These are phyloP conservation scores for Rhizopogon vinicolor DNA, from an alignment of 768 basidiomycete genomes.

Conservation along the genomic window DNA sequence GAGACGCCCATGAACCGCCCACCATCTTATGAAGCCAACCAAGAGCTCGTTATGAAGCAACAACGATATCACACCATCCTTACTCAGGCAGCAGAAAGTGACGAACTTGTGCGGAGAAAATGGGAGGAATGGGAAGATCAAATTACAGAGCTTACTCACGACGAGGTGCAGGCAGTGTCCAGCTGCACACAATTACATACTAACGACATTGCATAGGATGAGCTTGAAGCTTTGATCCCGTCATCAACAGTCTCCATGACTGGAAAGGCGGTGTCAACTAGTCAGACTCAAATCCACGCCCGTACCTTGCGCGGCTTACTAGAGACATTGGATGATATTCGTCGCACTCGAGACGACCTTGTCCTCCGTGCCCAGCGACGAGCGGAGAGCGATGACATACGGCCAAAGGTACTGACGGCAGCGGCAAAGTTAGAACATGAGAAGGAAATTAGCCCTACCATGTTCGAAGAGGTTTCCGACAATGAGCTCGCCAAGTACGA, in stretches of 20 bases:
- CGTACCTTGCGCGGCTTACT: slow-evolving; percentile 68
- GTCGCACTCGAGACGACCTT: slow-evolving; percentile 53
- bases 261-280: slow-evolving; percentile 30
- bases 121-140: slow-evolving; percentile 86
- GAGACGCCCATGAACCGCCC: slow-evolving; percentile 43
- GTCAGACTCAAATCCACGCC: slow-evolving; percentile 56
- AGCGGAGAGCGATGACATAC: slow-evolving; percentile 69
- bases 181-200: neutral
- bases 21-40: slow-evolving; percentile 78
- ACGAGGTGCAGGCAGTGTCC: slow-evolving; percentile 36
- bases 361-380: slow-evolving; percentile 61
- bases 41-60: slow-evolving; percentile 65
- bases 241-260: slow-evolving; percentile 46
- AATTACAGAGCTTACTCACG: slow-evolving; percentile 67
- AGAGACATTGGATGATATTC: slow-evolving; percentile 76
- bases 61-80: slow-evolving; percentile 70
- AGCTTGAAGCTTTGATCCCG: slow-evolving; percentile 64
- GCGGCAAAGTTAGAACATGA: slow-evolving; percentile 64
- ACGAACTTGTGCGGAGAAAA: slow-evolving; percentile 71
- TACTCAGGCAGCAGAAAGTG: slow-evolving; percentile 66
- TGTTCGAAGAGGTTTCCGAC: slow-evolving; percentile 84
- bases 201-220: slow-evolving; percentile 38
- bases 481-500: slow-evolving; percentile 81
- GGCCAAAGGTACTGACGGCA: slow-evolving; percentile 57
- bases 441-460: slow-evolving; percentile 70